Percentiles rank a stretch among this genome's conserved stretches.
Evolutionary conservation across 1,284 basidiomycete species (phyloP).

Genomic region (Xerocomus minutiporus): DNA sequence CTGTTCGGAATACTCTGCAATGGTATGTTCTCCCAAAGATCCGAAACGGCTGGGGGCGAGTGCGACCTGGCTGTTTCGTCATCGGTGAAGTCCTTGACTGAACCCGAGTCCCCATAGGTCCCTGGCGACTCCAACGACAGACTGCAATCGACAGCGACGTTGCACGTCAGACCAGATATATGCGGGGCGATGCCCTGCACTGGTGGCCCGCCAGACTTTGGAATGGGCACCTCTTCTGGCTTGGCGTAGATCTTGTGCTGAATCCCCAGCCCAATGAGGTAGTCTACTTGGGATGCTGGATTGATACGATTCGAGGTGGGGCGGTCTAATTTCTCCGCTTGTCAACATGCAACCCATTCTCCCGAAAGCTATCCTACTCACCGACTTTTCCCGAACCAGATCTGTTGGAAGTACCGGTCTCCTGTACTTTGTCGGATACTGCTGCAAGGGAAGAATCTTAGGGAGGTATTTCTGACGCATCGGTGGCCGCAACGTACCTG

Average conservation of each 20-base stretch:
- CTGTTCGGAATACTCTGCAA: neutral
- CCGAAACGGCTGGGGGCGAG: neutral
- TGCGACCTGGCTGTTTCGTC: too few species aligned
- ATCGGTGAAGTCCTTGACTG: too few species aligned
- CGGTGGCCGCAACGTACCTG: neutral
- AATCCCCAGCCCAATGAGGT: neutral
- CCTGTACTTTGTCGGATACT: neutral
- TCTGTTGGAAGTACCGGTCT: too few species aligned
- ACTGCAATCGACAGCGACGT: neutral
- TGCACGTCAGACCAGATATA: neutral
- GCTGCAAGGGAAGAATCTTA: too few species aligned
- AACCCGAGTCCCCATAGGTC: too few species aligned
- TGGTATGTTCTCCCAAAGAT: too few species aligned
- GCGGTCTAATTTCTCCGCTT: neutral
- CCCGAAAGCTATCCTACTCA: neutral
- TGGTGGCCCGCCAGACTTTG: conserved; percentile 5
- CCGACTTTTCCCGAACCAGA: neutral
- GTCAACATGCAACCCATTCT: neutral
- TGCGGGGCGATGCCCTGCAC: conserved; percentile 4
- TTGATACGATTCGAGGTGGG: neutral
- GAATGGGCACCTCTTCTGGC: too few species aligned
- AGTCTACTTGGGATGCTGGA: neutral
- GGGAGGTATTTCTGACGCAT: too few species aligned
- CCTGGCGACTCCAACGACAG: too few species aligned
- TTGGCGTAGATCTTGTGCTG: too few species aligned